phyloP scores from a whole-genome alignment of 192 early-diverging fungal genomes.

The Chytriomyces sp. region DNA sequence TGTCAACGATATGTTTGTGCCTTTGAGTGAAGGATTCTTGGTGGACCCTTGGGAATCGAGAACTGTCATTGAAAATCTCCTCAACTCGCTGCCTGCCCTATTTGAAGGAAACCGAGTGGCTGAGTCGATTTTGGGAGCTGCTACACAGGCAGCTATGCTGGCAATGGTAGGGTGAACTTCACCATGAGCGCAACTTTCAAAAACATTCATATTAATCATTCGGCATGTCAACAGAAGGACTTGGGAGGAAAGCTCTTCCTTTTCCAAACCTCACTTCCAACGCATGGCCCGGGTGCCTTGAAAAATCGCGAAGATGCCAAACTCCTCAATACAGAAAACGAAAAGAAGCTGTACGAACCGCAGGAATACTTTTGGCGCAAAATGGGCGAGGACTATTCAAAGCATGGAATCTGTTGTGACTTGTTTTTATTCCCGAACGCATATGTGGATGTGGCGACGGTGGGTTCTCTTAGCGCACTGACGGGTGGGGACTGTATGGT shows the following conservation, averaged over 20 bases:
- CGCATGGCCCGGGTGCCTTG: constrained; percentile 84
- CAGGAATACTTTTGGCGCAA: constrained; percentile 87
- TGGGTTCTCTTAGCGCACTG: constrained; percentile 74
- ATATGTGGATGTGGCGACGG: constrained; percentile 89
- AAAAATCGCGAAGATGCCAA: constrained; percentile 89
- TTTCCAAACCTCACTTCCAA: constrained; percentile 90
- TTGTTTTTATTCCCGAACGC: constrained; percentile 88
- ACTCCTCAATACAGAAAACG: constrained; percentile 90
- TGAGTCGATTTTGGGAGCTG: constrained; percentile 82
- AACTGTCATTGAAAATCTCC: constrained; percentile 74
- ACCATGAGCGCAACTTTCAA: not conserved
- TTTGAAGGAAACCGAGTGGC: constrained; percentile 78
- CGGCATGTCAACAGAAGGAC: constrained; percentile 51
- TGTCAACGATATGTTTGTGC: constrained; percentile 91
- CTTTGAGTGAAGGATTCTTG: constrained; percentile 86
- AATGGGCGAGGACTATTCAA: constrained; percentile 80
- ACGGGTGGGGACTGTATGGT: constrained; percentile 87
- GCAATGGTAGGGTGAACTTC: constrained; percentile 67
- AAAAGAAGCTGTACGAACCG: constrained; percentile 82
- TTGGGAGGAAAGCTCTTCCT: constrained; percentile 86
- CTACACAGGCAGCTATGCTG: constrained; percentile 72
- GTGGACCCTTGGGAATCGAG: constrained; percentile 86
- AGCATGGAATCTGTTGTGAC: constrained; percentile 84
- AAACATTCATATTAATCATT: not conserved
- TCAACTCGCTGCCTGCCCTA: constrained; percentile 81